A percentile compares a stretch with the other conserved stretches of the same genome.
phyloP scores from a whole-genome alignment of 2,329 filamentous ascomycete genomes.

The Talaromyces sp. region DNA sequence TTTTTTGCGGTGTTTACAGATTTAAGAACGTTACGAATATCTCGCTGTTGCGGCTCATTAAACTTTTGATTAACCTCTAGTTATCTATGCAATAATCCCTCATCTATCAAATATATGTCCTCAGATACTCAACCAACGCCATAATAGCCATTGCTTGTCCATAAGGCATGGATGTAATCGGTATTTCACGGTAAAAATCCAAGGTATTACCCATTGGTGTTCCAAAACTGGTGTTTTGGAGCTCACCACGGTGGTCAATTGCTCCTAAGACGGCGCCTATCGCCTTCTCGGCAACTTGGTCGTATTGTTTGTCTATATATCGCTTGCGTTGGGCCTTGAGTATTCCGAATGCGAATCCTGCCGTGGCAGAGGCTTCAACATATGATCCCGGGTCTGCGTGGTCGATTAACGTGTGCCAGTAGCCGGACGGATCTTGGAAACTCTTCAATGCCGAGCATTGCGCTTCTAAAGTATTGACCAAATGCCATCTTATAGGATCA shows the following conservation, averaged over 20 bases:
- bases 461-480: conserved; percentile 54
- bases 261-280: conserved; percentile 62
- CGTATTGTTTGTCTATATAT: conserved; percentile 61
- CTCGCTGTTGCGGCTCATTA: background rate
- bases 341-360: conserved; percentile 75
- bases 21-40: background rate
- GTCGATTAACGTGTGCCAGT: conserved; percentile 73
- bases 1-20: background rate
- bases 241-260: conserved; percentile 62
- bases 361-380: conserved; percentile 70
- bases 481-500: conserved; percentile 56
- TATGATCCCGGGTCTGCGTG: conserved; percentile 61
- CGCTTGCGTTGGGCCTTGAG: conserved; percentile 67
- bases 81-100: background rate
- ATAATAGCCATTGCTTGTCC: conserved; percentile 83
- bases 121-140: conserved; percentile 68
- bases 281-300: conserved; percentile 59
- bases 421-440: conserved; percentile 57
- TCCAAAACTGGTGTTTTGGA: conserved; percentile 71
- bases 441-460: conserved; percentile 62
- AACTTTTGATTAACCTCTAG: background rate
- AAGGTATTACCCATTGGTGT: conserved; percentile 70
- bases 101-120: conserved; percentile 49
- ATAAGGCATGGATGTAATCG: conserved; percentile 75
- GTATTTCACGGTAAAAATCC: conserved; percentile 73